phyloP scores from a whole-genome alignment of 2,329 filamentous ascomycete genomes.

The Periconia digitata region DNA sequence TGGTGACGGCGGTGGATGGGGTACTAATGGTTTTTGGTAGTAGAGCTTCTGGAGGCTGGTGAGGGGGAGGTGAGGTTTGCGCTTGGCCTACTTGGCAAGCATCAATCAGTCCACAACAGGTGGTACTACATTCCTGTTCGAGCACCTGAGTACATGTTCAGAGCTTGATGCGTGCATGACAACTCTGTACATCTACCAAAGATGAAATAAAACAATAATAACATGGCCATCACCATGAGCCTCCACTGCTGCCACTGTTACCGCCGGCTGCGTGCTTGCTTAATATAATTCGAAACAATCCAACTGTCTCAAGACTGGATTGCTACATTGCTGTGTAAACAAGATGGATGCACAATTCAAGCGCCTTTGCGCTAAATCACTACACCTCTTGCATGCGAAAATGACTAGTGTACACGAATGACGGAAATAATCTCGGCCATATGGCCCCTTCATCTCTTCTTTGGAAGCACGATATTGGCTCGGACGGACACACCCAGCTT shows the following conservation, averaged over 20 bases:
- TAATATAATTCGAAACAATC: too few species aligned
- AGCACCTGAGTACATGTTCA: background rate
- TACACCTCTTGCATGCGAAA: too few species aligned
- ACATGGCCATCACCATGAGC: too few species aligned
- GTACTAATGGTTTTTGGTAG: slow-evolving; percentile 15
- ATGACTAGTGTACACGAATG: background rate
- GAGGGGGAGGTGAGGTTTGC: slow-evolving; percentile 5
- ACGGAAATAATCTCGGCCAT: background rate
- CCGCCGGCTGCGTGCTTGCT: too few species aligned
- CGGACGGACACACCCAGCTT: slow-evolving; percentile 77
- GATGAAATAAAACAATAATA: too few species aligned
- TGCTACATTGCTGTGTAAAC: too few species aligned
- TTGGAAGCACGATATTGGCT: slow-evolving; percentile 62
- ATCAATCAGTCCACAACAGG: background rate
- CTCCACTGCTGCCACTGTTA: too few species aligned
- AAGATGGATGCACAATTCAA: too few species aligned
- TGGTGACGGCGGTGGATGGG: slow-evolving; percentile 26
- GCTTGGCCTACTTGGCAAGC: slow-evolving; percentile 2
- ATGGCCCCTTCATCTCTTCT: slow-evolving; percentile 22
- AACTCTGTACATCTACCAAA: too few species aligned
- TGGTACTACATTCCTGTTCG: background rate
- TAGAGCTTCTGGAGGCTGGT: slow-evolving; percentile 16
- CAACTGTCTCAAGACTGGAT: too few species aligned
- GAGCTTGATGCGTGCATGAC: too few species aligned
- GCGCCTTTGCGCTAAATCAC: too few species aligned